These are phyloP conservation scores for Lactarius trivialis DNA, from an alignment of 768 basidiomycete species.

Conservation along the genomic window DNA sequence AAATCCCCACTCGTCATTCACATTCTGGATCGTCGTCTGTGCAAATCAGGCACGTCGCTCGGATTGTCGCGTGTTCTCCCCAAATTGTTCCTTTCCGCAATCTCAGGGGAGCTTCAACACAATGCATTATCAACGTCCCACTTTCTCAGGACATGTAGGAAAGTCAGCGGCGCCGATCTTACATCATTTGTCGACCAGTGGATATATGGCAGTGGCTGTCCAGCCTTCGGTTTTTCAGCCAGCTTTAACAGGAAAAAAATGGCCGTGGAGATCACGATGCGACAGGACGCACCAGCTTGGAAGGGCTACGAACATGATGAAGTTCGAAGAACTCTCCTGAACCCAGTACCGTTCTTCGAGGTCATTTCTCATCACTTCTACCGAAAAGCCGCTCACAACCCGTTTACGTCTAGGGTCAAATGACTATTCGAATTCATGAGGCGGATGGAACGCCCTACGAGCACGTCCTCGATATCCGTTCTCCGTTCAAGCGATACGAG, in stretches of 20 bases:
- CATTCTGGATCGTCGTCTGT: slow-evolving; percentile 87
- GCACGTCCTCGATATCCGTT: slow-evolving; percentile 89
- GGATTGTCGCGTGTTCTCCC: slow-evolving; percentile 93
- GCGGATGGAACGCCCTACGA: slow-evolving; percentile 99
- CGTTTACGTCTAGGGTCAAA: slow-evolving; percentile 61
- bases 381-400: neutral
- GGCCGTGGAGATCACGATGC: slow-evolving; percentile 94
- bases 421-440: slow-evolving; percentile 98
- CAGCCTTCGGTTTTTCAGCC: slow-evolving; percentile 81
- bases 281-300: slow-evolving; percentile 79
- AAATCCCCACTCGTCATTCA: slow-evolving; percentile 96
- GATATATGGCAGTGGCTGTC: slow-evolving; percentile 97
- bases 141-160: slow-evolving; percentile 87
- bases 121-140: slow-evolving; percentile 84
- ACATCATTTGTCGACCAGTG: slow-evolving; percentile 96
- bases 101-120: slow-evolving; percentile 82
- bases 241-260: slow-evolving; percentile 97
- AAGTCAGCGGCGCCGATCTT: slow-evolving; percentile 87
- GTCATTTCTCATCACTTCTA: slow-evolving; percentile 34
- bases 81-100: slow-evolving; percentile 88
- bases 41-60: slow-evolving; percentile 91
- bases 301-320: slow-evolving; percentile 60
- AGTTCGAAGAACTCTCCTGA: slow-evolving; percentile 55
- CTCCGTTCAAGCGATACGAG: slow-evolving; percentile 87
- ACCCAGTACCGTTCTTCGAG: slow-evolving; percentile 88